These are phyloP conservation scores for Mortierella alpina DNA, from an alignment of 192 early-diverging fungal genomes.

Conservation along the genomic window DNA sequence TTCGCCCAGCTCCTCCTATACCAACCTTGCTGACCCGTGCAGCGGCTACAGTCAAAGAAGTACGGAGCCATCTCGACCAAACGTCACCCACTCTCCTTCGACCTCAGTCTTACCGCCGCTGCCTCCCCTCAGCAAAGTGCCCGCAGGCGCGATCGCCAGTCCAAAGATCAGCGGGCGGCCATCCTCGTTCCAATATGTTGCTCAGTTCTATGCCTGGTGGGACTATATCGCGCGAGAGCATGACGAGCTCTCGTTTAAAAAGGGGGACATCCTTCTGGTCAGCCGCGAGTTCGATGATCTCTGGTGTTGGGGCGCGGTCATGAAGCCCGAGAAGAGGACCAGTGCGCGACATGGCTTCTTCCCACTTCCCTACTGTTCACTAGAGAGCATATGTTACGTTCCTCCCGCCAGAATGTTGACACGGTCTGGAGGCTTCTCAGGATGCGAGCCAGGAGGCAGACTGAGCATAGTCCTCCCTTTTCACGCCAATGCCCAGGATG, in stretches of 20 bases:
- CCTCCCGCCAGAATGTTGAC: constrained; percentile 24
- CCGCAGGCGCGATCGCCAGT: neutral
- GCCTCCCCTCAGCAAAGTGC: constrained; percentile 29
- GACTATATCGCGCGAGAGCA: constrained; percentile 52
- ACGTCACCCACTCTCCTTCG: constrained; percentile 19
- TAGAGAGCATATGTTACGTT: constrained; percentile 43
- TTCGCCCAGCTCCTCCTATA: constrained; percentile 41
- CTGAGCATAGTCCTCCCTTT: constrained; percentile 36
- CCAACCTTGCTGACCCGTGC: constrained; percentile 30
- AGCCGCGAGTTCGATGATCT: constrained; percentile 47
- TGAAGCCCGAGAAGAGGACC: constrained; percentile 40
- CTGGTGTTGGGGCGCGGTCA: constrained; percentile 46
- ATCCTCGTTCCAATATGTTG: constrained; percentile 46
- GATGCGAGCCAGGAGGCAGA: constrained; percentile 31
- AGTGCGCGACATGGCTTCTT: constrained; percentile 50
- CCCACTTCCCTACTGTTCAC: constrained; percentile 44
- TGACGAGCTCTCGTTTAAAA: constrained; percentile 49
- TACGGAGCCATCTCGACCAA: constrained; percentile 8
- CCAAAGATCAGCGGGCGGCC: constrained; percentile 39
- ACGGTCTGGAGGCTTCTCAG: constrained; percentile 17
- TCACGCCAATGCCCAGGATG: constrained; percentile 29
- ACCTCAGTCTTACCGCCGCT: constrained; percentile 40
- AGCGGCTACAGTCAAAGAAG: constrained; percentile 5
- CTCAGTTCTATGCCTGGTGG: constrained; percentile 52
- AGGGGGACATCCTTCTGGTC: constrained; percentile 48